Percentiles rank a stretch among this genome's conserved stretches.
phyloP scores from a whole-genome alignment of 1,284 basidiomycete species.

The Ceratobasidium sp. region DNA sequence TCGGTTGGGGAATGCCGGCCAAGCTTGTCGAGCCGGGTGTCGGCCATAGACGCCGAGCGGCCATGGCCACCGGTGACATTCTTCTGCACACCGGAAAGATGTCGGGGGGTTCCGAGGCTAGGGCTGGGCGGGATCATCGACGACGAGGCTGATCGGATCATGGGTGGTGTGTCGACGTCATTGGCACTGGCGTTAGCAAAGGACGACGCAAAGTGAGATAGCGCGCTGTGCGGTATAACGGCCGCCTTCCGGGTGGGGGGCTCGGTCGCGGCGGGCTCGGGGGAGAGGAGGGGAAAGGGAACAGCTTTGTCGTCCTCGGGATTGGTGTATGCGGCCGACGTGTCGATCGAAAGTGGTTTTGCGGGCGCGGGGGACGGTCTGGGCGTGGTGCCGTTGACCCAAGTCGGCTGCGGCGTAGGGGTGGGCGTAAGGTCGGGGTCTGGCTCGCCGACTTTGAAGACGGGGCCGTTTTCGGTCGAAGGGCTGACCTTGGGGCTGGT shows the following conservation, averaged over 20 bases:
- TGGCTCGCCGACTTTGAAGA: not conserved
- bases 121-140: conserved; percentile 29
- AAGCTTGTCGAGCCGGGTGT: conserved; percentile 3
- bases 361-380: conserved; percentile 4
- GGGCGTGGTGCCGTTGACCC: conserved; percentile 1
- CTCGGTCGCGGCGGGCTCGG: conserved; percentile 12
- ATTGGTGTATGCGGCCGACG: conserved; percentile 24
- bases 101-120: conserved; percentile 3
- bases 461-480: conserved; percentile 22
- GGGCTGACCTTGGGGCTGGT: conserved; percentile 33
- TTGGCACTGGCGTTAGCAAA: conserved; percentile 5
- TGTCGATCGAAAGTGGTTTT: conserved; percentile 32
- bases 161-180: conserved; percentile 25
- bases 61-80: conserved; percentile 21
- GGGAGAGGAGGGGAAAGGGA: conserved; percentile 32
- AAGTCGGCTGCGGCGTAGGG: conserved; percentile 18
- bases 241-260: conserved; percentile 19
- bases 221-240: conserved; percentile 7
- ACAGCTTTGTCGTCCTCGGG: conserved; percentile 18
- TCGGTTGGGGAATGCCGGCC: conserved; percentile 17
- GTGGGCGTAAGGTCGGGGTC: conserved; percentile 9
- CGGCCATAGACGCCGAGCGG: conserved; percentile 38
- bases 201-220: conserved; percentile 32
- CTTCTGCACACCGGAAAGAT: conserved; percentile 26
- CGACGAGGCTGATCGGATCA: conserved; percentile 27